Conservation (phyloP, 352 stramenopile genomes). For the Pythium aristosporum region DNA sequence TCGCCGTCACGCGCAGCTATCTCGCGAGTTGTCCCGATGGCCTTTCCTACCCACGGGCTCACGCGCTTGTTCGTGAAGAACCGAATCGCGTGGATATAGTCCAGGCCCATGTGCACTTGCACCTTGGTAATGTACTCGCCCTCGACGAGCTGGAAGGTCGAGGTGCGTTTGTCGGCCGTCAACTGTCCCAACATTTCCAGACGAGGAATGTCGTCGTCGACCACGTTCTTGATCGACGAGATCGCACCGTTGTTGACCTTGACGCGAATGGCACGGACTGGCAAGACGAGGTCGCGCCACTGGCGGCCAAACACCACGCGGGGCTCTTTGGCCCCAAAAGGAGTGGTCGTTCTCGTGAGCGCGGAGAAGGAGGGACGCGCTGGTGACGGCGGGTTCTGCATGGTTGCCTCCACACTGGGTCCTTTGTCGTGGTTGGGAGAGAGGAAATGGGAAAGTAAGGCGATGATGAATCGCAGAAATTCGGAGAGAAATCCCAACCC, state of each 20-base stretch:
- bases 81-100: slow-evolving; percentile 15
- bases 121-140: slow-evolving; percentile 9
- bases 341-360: not conserved
- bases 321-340: slow-evolving; percentile 3
- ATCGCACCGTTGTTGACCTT: slow-evolving; percentile 4
- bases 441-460: slow-evolving; percentile 1
- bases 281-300: slow-evolving; percentile 13
- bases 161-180: not conserved
- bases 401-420: too few species aligned
- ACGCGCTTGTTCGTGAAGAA: slow-evolving; percentile 21
- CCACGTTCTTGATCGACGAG: slow-evolving; percentile 16
- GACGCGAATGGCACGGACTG: slow-evolving; percentile 9
- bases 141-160: slow-evolving; percentile 18
- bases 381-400: not conserved
- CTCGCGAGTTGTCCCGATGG: not conserved
- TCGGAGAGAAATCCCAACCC: not conserved
- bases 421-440: too few species aligned
- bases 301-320: slow-evolving; percentile 5
- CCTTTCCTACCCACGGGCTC: slow-evolving; percentile 14
- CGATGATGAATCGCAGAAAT: too few species aligned
- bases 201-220: slow-evolving; percentile 1
- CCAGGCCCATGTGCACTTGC: not conserved
- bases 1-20: not conserved
- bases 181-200: slow-evolving; percentile 3
- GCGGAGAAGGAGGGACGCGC: slow-evolving; percentile 3